Percentiles rank a stretch among this genome's conserved stretches.
Conservation (phyloP, 2,329 filamentous ascomycete genomes). For the Colletotrichum sp. region DNA sequence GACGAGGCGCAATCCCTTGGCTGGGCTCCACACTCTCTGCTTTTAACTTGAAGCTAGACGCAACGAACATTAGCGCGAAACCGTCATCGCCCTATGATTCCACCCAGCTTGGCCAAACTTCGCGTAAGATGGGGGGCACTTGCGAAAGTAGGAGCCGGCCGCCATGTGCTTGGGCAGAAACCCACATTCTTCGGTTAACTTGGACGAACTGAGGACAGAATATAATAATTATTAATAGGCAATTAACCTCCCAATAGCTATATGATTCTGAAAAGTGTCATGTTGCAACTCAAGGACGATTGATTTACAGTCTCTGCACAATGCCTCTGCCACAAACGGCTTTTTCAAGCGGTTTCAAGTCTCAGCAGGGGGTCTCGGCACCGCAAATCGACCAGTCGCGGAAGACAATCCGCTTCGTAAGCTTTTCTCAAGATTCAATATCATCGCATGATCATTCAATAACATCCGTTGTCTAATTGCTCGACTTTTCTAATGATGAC, state of each 20-base stretch:
- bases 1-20: neutral
- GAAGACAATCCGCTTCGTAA: fast-evolving
- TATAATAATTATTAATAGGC: neutral
- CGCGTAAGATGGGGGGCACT: neutral
- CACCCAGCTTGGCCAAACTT: neutral
- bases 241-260: fast-evolving
- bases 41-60: neutral
- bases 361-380: too few species aligned
- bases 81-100: neutral
- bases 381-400: neutral
- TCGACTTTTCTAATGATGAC: neutral
- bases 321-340: neutral
- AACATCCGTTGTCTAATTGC: neutral
- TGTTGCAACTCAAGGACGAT: too few species aligned
- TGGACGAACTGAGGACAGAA: neutral
- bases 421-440: neutral
- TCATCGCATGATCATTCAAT: neutral
- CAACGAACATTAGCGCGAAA: neutral
- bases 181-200: fast-evolving
- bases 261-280: too few species aligned
- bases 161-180: fast-evolving
- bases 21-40: neutral
- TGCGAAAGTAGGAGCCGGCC: neutral
- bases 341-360: too few species aligned
- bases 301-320: too few species aligned